These are phyloP conservation scores for Fraxinus latifolia DNA, from an alignment of 305 asterid genomes.

Conservation along the genomic window DNA sequence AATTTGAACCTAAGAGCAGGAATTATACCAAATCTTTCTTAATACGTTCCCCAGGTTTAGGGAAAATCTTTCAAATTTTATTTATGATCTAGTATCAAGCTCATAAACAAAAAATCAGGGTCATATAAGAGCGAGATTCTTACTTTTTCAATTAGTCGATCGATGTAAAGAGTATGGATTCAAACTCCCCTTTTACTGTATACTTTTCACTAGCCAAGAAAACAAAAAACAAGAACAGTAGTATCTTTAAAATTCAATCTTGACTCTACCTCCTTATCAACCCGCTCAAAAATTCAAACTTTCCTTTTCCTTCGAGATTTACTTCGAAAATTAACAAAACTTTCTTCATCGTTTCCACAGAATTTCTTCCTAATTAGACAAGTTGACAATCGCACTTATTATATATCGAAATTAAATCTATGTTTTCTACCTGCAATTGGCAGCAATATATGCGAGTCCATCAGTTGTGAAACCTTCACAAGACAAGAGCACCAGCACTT, in stretches of 20 bases:
- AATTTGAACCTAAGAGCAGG: slow-evolving; percentile 8
- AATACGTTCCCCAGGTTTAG: background rate
- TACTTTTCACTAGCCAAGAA: background rate
- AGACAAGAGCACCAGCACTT: slow-evolving; percentile 65
- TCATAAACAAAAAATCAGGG: background rate
- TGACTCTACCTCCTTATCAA: background rate
- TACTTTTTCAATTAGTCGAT: background rate
- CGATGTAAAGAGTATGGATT: background rate
- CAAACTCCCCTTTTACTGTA: background rate
- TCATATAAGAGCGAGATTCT: background rate
- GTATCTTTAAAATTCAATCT: background rate
- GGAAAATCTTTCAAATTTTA: background rate
- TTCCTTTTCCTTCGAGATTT: background rate
- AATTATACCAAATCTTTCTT: slow-evolving; percentile 22
- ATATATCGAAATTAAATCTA: background rate
- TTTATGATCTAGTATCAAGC: background rate
- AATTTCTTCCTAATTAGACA: slow-evolving; percentile 4
- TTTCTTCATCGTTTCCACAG: slow-evolving; percentile 8
- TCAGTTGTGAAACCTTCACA: slow-evolving; percentile 93
- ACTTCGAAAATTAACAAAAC: background rate
- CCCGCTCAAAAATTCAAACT: slow-evolving; percentile 11
- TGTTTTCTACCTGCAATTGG: slow-evolving; percentile 76
- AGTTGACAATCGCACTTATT: background rate
- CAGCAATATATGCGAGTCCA: slow-evolving; percentile 90
- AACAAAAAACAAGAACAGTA: background rate